Evolutionary conservation across 2,329 filamentous ascomycete genomes (phyloP).

Genomic region (Emergomyces pasteurianus): DNA sequence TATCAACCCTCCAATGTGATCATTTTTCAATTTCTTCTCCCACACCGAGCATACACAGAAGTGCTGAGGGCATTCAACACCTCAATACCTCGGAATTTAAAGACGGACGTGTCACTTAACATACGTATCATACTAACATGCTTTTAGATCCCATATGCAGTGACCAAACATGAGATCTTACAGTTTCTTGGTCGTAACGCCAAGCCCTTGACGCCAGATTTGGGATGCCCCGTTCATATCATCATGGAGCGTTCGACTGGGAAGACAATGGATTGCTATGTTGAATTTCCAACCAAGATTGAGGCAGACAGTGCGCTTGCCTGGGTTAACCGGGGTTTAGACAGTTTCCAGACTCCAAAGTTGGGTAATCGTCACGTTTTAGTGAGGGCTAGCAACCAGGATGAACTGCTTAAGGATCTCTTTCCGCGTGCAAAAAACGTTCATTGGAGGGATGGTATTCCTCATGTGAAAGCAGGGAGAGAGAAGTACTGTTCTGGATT

Average conservation of each 20-base stretch:
- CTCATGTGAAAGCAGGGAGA: constrained; percentile 21
- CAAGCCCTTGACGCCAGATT: constrained; percentile 23
- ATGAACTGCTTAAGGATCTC: constrained; percentile 38
- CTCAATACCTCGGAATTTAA: background rate
- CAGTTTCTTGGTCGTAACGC: constrained; percentile 36
- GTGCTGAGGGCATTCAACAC: background rate
- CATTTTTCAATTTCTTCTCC: background rate
- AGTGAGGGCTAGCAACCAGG: constrained; percentile 35
- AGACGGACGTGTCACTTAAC: background rate
- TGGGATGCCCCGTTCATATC: constrained; percentile 41
- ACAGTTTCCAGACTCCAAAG: constrained; percentile 28
- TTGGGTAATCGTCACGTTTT: constrained; percentile 38
- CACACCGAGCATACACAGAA: background rate
- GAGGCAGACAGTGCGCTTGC: constrained; percentile 30
- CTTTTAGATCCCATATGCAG: constrained; percentile 38
- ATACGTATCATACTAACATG: constrained; percentile 4
- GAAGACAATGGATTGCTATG: constrained; percentile 44
- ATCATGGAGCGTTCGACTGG: constrained; percentile 47
- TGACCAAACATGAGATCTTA: constrained; percentile 38
- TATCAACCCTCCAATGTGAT: background rate
- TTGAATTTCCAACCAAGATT: constrained; percentile 30
- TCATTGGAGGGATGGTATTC: constrained; percentile 30
- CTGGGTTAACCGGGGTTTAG: constrained; percentile 25
- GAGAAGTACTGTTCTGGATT: constrained; percentile 40
- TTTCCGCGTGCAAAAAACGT: constrained; percentile 43